These are phyloP conservation scores for Penium margaritaceum DNA, from an alignment of 139 green algal genomes.

Conservation along the genomic window DNA sequence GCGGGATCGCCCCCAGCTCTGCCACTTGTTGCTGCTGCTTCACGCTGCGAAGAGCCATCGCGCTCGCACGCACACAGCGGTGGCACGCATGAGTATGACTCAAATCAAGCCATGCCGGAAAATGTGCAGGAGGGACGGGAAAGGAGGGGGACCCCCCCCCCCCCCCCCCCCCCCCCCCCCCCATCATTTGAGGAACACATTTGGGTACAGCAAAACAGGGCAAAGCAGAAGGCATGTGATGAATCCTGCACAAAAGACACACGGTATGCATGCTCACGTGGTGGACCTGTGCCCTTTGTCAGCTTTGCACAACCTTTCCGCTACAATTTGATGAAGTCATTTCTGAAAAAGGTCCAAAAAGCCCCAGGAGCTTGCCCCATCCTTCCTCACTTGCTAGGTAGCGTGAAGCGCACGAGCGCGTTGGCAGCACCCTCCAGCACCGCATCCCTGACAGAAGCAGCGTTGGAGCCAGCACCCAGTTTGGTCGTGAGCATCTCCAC, in stretches of 20 bases:
- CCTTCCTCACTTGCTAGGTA: slow-evolving; percentile 22
- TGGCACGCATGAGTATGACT: no score
- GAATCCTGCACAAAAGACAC: not conserved
- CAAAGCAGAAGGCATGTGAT: not conserved
- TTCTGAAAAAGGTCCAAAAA: no score
- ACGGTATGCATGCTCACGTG: not conserved
- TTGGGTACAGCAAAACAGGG: slow-evolving; percentile 1
- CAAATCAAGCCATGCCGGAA: no score
- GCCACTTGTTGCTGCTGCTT: slow-evolving; percentile 26
- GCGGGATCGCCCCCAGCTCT: slow-evolving; percentile 22
- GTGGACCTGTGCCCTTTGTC: not conserved
- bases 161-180: no score
- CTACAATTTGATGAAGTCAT: no score
- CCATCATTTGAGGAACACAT: no score
- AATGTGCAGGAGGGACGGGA: not conserved
- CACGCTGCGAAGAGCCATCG: not conserved
- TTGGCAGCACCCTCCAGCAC: slow-evolving; percentile 13
- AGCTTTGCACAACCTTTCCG: no score
- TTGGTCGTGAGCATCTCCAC: slow-evolving; percentile 21
- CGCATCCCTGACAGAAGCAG: not conserved
- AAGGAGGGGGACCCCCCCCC: not conserved
- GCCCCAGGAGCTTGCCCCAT: no score
- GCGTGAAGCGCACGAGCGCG: slow-evolving; percentile 31
- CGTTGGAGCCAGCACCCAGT: not conserved
- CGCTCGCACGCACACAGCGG: no score